Evolutionary conservation across 2,329 filamentous ascomycete species (phyloP), one percentile per base, ranked within the genome.

Genomic region (Apiospora kogelbergensis): DNA sequence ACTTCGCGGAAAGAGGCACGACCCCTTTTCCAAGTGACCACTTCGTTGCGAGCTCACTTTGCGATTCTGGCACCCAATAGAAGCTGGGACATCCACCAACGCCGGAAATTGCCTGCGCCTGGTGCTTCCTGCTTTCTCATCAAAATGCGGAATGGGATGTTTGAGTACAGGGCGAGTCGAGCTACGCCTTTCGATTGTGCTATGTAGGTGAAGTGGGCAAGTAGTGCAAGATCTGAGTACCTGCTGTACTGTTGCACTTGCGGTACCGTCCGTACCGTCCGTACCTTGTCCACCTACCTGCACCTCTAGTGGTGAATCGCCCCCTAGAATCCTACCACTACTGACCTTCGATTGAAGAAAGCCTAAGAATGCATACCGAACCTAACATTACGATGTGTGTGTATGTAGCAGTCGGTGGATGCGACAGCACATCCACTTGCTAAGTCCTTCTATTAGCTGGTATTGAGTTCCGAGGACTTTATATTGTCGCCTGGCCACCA

Each of bases 351-450:
- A 60, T 37, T 37, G 53, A 60, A 33, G 53, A 37, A 33, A 6
- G 20, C 53, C 30, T 37, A 30, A n/a, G 53, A 37, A 37, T 10
- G 20, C 26, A 57, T 33, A 20, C 26, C 48, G n/a, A 15, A 26
- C 26, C 17, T n/a, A n/a, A n/a, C 26, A 33, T 15, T 57, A 30
- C 30, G 26, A 33, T 37, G 42, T 45, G 42, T 45, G n/a, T 42
- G 1, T 42, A 15, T 33, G 48, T 57, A 9, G 46, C 30, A 37
- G 30, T 37, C 3, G 30, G 30, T 37, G 30, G 30, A 37, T n/a
- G 53, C 53, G 20, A 26, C 53, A 37, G 30, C 30, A 60, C 53
- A 60, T 60, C 53, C 53, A 60, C 53, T 60, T 60, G 53, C 53
- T 60, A 30, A 60, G 53, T 60, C 53, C 20, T 37, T 33, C 48